phyloP scores from a whole-genome alignment of 2,329 filamentous ascomycete genomes.

The Neofusicoccum umdonicola region DNA sequence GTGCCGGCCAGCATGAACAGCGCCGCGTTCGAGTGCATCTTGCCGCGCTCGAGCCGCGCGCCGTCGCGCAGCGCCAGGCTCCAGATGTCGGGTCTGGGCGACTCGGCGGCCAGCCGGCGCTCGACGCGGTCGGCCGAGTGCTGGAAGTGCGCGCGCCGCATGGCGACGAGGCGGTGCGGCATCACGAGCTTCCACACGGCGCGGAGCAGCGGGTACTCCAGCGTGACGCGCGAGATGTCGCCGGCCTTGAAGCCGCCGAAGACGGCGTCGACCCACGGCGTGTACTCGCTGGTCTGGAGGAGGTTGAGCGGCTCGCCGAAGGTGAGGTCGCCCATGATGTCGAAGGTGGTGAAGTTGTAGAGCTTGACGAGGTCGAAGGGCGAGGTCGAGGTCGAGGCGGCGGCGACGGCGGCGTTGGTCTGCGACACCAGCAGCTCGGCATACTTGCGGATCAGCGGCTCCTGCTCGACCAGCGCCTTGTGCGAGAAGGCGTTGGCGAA shows the following conservation, averaged over 20 bases:
- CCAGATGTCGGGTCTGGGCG: conserved; percentile 36
- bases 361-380: conserved; percentile 19
- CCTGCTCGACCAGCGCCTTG: conserved; percentile 39
- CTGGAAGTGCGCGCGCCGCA: not conserved
- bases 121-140: conserved; percentile 21
- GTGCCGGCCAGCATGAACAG: conserved; percentile 35
- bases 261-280: conserved; percentile 32
- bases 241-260: conserved; percentile 25
- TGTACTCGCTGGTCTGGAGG: conserved; percentile 26
- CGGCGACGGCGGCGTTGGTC: conserved; percentile 23
- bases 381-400: not conserved
- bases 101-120: conserved; percentile 21
- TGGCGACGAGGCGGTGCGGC: not conserved
- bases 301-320: conserved; percentile 32
- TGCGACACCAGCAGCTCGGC: conserved; percentile 40
- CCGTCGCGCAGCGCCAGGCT: conserved; percentile 33
- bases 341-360: conserved; percentile 35
- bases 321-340: conserved; percentile 33
- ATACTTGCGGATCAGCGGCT: conserved; percentile 40
- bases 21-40: conserved; percentile 21
- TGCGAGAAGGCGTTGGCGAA: conserved; percentile 42
- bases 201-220: not conserved
- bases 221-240: not conserved
- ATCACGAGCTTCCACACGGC: not conserved
- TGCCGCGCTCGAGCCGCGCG: not conserved